Conservation (phyloP, 306 rosid species). For the Arachis hypogaea region DNA sequence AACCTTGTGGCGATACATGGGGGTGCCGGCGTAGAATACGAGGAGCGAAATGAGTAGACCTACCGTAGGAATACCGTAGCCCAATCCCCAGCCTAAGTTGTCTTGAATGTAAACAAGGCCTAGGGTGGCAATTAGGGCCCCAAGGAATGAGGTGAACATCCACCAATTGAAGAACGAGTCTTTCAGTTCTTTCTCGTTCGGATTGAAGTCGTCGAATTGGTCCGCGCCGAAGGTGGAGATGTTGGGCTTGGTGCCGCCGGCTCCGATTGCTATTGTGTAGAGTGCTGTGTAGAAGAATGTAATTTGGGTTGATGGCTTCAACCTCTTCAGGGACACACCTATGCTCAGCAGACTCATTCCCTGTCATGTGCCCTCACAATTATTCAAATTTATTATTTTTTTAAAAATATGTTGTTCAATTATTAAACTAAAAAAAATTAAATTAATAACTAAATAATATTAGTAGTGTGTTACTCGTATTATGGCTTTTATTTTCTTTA, state of each 20-base stretch:
- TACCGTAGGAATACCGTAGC: constrained; percentile 82
- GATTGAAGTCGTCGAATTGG: constrained; percentile 86
- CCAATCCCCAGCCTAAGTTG: constrained; percentile 89
- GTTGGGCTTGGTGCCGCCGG: constrained; percentile 93
- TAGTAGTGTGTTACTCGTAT: no score
- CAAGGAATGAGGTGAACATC: constrained; percentile 92
- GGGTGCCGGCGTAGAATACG: constrained; percentile 72
- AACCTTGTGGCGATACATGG: constrained; percentile 76
- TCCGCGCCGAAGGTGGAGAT: constrained; percentile 97
- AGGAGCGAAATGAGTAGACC: constrained; percentile 68
- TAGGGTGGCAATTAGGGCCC: constrained; percentile 80
- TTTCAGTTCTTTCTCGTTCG: constrained; percentile 71
- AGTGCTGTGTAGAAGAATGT: constrained; percentile 81
- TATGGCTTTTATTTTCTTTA: no score
- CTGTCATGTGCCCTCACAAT: constrained; percentile 39
- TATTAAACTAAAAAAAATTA: no score
- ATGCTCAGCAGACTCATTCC: constrained; percentile 76
- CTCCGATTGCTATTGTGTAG: constrained; percentile 83
- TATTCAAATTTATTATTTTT: no score
- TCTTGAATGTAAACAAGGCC: constrained; percentile 86
- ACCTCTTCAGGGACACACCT: constrained; percentile 63
- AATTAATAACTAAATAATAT: no score
- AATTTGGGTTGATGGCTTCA: constrained; percentile 72
- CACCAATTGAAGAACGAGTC: constrained; percentile 98
- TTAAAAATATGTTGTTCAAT: no score